Evolutionary conservation across 2,329 filamentous ascomycete genomes (phyloP), one percentile per base, ranked within the genome.

Genomic region (Hypoxylon sp.): DNA sequence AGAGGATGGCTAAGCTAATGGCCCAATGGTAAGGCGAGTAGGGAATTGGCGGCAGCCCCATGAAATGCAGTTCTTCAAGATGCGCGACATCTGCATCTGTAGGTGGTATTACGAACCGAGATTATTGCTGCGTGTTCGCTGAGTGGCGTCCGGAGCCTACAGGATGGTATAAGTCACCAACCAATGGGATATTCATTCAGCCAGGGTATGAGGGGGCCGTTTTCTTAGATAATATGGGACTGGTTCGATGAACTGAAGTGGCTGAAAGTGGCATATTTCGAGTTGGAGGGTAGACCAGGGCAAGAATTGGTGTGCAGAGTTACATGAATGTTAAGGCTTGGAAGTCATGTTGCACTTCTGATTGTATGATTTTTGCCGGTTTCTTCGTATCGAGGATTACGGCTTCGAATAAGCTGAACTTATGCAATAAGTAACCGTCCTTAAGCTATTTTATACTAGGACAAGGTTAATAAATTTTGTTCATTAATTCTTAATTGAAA

Each of bases 231-330:
- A 13, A 20, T 37, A 14, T 13, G n/a, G 22, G 25, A 54, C 30
- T 35, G 27, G 7, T 8, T 10, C 10, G n/a, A 31, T 8, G 22
- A 1, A 37, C 44, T 2, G 31, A 51, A 51, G 44, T 53, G 61
- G 61, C 61, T 57, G 61, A 63, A 44, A 57, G 10, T 37, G 37
- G 6, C 37, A 37, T 3, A 37, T 31, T 25, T n/a, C 20, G 42
- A 25, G 6, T 10, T 30, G 17, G 48, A 30, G 20, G 27, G 10
- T 46, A 61, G 46, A 35, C 33, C 33, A 22, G 49, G 27, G 40
- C 31, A 25, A 37, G 17, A 54, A n/a, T 54, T 51, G 60, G 60
- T 37, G 51, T n/a, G n/a, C n/a, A n/a, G n/a, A n/a, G n/a, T n/a
- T n/a, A n/a, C n/a, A n/a, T n/a, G n/a, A n/a, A n/a, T n/a, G n/a